phyloP scores from a whole-genome alignment of 1,139 yeast genomes.

The Pichia sp. region DNA sequence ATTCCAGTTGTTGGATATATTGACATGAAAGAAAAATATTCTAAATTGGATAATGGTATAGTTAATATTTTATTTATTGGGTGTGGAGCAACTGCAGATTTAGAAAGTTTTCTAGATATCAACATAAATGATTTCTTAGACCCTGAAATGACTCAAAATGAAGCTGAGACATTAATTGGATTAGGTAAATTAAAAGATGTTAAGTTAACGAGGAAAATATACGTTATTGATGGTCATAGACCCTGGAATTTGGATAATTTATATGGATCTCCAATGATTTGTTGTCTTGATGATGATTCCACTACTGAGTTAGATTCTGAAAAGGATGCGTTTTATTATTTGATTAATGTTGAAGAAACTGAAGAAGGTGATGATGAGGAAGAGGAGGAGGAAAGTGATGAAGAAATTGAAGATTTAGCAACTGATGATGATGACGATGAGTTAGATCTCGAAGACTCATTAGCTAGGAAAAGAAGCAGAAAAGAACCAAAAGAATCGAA shows the following conservation, averaged over 20 bases:
- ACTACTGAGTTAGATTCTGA: conserved; percentile 50
- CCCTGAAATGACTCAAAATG: conserved; percentile 16
- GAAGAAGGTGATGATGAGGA: conserved; percentile 33
- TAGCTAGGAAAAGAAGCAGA: conserved; percentile 22
- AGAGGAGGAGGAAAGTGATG: conserved; percentile 28
- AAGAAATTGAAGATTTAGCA: conserved; percentile 24
- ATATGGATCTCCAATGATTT: conserved; percentile 74
- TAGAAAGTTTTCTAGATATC: conserved; percentile 70
- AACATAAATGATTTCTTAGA: conserved; percentile 43
- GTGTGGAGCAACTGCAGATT: conserved; percentile 91
- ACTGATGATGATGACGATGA: conserved; percentile 25
- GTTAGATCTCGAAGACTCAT: conserved; percentile 29
- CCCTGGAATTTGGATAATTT: conserved; percentile 96
- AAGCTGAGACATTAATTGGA: conserved; percentile 7
- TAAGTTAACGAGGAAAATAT: conserved; percentile 47
- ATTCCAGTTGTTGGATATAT: conserved; percentile 93
- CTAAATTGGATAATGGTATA: conserved; percentile 66
- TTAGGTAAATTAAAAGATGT: conserved; percentile 10
- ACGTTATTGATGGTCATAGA: conserved; percentile 83
- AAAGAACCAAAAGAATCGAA: conserved; percentile 17
- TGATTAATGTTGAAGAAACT: conserved; percentile 37
- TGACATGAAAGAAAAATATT: conserved; percentile 62
- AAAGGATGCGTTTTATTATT: conserved; percentile 47
- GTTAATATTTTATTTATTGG: conserved; percentile 75
- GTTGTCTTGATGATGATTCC: conserved; percentile 87